Percentiles rank a stretch among this genome's conserved stretches.
These are phyloP conservation scores for Mycena venus DNA, from an alignment of 768 basidiomycete genomes.

Conservation along the genomic window DNA sequence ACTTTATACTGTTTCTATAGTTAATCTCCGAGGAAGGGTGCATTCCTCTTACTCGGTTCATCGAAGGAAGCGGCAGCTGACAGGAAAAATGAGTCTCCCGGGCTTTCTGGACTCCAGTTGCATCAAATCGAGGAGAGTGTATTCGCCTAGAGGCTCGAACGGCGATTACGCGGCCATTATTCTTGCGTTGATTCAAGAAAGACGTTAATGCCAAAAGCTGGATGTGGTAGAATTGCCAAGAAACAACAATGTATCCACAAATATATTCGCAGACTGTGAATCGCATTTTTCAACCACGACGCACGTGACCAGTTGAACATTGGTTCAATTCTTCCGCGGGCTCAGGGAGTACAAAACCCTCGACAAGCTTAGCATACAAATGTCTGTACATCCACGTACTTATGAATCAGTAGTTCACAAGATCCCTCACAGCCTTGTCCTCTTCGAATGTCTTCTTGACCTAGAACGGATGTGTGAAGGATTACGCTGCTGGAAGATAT, in stretches of 20 bases:
- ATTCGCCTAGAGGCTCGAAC: not conserved
- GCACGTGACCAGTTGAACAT: not conserved
- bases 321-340: not conserved
- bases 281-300: not conserved
- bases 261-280: no score
- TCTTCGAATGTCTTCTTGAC: conserved; percentile 65
- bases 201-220: not conserved
- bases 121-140: no score
- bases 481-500: not conserved
- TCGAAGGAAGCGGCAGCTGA: not conserved
- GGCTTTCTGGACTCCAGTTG: no score
- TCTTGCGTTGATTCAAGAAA: not conserved
- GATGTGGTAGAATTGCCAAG: not conserved
- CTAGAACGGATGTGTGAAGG: conserved; percentile 42
- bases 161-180: not conserved
- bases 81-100: no score
- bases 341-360: not conserved
- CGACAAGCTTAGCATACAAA: not conserved
- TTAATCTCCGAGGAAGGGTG: not conserved
- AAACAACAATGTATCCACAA: no score
- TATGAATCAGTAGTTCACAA: not conserved
- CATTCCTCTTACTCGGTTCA: not conserved
- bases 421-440: conserved; percentile 46
- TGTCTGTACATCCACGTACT: not conserved
- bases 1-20: not conserved